Conservation (phyloP, 2,329 filamentous ascomycete genomes). For the Cordyceps tenuipes region DNA sequence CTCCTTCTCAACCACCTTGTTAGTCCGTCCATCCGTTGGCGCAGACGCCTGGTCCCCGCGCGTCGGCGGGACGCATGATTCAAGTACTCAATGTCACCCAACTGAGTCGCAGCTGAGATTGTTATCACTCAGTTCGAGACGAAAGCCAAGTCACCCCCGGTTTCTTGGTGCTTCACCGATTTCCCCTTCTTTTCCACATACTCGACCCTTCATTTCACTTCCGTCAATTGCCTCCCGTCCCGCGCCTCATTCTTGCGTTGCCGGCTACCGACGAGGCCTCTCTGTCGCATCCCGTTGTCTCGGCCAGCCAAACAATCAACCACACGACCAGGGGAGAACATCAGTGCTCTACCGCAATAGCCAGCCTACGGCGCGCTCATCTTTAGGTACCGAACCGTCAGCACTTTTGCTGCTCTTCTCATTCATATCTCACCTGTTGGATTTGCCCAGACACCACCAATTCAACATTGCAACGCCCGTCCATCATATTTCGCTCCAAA, state of each 20-base stretch:
- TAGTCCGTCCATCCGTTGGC: background rate
- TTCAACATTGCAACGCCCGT: background rate
- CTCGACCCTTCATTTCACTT: background rate
- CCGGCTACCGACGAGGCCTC: background rate
- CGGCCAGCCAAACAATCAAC: background rate
- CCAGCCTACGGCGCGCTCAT: background rate
- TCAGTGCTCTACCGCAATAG: background rate
- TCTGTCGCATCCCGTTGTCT: background rate
- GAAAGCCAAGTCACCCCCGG: background rate
- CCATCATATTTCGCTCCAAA: background rate
- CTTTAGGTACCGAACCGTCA: background rate
- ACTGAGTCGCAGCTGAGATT: conserved; percentile 5
- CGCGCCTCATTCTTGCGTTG: background rate
- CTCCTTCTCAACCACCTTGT: background rate
- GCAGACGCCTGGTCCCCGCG: background rate
- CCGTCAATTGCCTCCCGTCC: background rate
- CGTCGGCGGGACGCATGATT: background rate
- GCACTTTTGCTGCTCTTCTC: background rate
- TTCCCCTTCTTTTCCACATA: background rate
- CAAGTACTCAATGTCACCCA: background rate
- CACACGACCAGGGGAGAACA: background rate
- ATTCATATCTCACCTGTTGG: background rate
- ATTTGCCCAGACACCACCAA: background rate
- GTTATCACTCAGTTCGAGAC: background rate
- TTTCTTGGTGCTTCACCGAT: background rate